These are phyloP conservation scores for Trametes versicolor DNA, from an alignment of 1,284 basidiomycete genomes.

Conservation along the genomic window DNA sequence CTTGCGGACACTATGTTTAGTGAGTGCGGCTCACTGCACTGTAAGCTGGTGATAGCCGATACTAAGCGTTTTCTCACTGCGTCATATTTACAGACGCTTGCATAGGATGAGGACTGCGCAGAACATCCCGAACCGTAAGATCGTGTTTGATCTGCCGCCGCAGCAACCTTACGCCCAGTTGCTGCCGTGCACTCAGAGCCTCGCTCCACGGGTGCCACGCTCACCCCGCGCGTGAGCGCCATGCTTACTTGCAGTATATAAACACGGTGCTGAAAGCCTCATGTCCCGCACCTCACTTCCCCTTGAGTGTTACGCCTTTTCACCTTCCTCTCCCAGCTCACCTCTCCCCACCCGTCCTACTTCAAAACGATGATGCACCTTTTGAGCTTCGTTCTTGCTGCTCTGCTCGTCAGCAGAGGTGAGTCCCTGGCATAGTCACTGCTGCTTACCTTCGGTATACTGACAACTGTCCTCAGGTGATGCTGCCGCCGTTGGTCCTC, in stretches of 20 bases:
- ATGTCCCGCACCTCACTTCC: neutral
- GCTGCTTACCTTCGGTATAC: neutral
- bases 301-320: neutral
- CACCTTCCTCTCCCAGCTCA: neutral
- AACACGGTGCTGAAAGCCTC: neutral
- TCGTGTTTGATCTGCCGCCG: neutral
- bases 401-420: conserved; percentile 4
- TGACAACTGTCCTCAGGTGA: neutral
- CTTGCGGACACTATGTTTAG: too few relatives aligned
- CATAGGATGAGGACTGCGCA: neutral
- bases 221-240: neutral
- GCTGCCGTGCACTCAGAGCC: neutral
- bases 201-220: conserved; percentile 1
- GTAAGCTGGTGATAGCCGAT: too few relatives aligned
- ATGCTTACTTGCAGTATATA: neutral
- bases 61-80: neutral
- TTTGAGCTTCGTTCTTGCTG: conserved; percentile 5
- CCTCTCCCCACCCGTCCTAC: neutral
- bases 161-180: neutral
- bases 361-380: neutral
- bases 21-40: too few relatives aligned
- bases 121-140: neutral
- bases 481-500: conserved; percentile 1
- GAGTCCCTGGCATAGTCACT: too few relatives aligned
- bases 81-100: neutral